Evolutionary conservation across 2,329 filamentous ascomycete genomes (phyloP).

Genomic region (Falciphora oryzae): DNA sequence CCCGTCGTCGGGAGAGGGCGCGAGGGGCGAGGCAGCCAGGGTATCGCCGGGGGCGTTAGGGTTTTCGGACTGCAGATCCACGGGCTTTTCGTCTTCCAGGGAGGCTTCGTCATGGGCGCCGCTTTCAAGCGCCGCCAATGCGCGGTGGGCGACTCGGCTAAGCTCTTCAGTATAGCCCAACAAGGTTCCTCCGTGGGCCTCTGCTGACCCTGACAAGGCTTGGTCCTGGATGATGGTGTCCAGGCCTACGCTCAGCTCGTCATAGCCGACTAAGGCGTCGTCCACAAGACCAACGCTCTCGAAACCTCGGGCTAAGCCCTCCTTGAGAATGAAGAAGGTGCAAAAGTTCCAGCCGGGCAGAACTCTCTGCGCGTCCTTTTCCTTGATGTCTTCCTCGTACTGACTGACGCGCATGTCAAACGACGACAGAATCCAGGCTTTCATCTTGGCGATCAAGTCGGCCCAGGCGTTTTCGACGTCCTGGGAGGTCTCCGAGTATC

Average conservation of each 20-base stretch:
- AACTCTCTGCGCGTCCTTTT: slow-evolving; percentile 80
- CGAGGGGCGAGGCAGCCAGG: neutral
- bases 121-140: slow-evolving; percentile 33
- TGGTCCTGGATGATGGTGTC: slow-evolving; percentile 79
- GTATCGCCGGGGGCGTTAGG: slow-evolving; percentile 19
- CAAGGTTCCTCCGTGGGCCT: slow-evolving; percentile 67
- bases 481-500: slow-evolving; percentile 64
- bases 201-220: slow-evolving; percentile 48
- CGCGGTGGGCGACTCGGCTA: slow-evolving; percentile 50
- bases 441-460: slow-evolving; percentile 80
- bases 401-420: slow-evolving; percentile 89
- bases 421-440: slow-evolving; percentile 77
- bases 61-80: slow-evolving; percentile 41
- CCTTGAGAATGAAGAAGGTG: slow-evolving; percentile 97
- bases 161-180: slow-evolving; percentile 69
- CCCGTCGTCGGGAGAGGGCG: neutral
- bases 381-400: slow-evolving; percentile 95
- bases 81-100: slow-evolving; percentile 33
- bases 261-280: slow-evolving; percentile 90
- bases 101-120: slow-evolving; percentile 13
- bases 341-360: slow-evolving; percentile 98
- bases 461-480: slow-evolving; percentile 79
- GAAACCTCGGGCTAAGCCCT: slow-evolving; percentile 87
- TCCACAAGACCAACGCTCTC: slow-evolving; percentile 95
- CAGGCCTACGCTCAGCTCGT: slow-evolving; percentile 83